Evolutionary conservation across 495 filamentous ascomycete species (phyloP).

Genomic region (Podospora pseudopauciseta): DNA sequence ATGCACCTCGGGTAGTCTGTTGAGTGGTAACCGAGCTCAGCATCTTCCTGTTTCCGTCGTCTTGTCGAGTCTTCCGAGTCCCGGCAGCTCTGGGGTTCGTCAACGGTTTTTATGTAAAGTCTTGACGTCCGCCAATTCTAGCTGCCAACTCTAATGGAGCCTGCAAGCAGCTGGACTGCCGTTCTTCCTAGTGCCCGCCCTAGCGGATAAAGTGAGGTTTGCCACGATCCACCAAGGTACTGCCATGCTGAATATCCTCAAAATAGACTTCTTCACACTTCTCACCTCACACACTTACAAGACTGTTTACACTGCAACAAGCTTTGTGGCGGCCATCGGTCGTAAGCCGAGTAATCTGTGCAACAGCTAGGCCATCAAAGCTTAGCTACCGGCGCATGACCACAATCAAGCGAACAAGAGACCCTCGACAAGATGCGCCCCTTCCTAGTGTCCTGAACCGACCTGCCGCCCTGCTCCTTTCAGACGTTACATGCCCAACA

Average conservation of each 20-base stretch:
- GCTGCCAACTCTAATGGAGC: not conserved
- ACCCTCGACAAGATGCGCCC: not conserved
- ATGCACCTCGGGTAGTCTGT: not conserved
- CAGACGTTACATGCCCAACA: constrained; percentile 16
- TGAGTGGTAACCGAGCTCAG: not conserved
- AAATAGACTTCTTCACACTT: not conserved
- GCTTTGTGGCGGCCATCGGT: constrained; percentile 25
- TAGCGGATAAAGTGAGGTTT: constrained; percentile 9
- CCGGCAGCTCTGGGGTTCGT: not conserved
- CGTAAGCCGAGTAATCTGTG: constrained; percentile 1
- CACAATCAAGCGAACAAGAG: not conserved
- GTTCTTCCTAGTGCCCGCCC: constrained; percentile 9
- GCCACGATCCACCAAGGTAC: not conserved
- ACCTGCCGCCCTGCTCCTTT: constrained; percentile 1
- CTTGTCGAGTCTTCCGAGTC: not conserved
- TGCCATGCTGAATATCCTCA: too few species aligned
- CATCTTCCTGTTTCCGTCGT: not conserved
- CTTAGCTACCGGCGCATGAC: not conserved
- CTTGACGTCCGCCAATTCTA: not conserved
- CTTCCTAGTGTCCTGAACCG: not conserved
- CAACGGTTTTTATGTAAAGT: not conserved
- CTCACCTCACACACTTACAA: not conserved
- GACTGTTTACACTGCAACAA: constrained; percentile 6
- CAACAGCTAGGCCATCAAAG: not conserved
- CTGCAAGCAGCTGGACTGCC: constrained; percentile 7